These are phyloP conservation scores for Ophiocytium majus DNA, from an alignment of 352 stramenopile species.

Conservation along the genomic window DNA sequence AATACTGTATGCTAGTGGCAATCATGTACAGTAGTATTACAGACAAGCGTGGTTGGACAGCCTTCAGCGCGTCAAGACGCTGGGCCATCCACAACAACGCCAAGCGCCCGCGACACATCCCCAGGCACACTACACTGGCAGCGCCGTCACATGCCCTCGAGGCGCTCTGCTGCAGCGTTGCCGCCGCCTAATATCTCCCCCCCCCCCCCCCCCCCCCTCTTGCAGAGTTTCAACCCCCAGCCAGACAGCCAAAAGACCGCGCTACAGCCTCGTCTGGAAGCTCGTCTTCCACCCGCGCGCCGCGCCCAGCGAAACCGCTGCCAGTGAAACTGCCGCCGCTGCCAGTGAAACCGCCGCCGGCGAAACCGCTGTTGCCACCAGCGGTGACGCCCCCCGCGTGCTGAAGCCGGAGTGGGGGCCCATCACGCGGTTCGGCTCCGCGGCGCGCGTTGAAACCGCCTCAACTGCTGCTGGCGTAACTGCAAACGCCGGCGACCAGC, in stretches of 20 bases:
- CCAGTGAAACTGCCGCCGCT: not conserved
- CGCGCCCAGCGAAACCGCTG: not conserved
- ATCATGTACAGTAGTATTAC: too few relatives aligned
- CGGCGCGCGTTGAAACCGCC: too few relatives aligned
- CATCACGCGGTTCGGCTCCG: constrained; percentile 18
- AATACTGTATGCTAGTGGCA: too few relatives aligned
- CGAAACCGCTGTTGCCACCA: not conserved
- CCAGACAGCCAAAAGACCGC: constrained; percentile 57
- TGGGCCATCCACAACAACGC: too few relatives aligned
- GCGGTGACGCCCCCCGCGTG: not conserved
- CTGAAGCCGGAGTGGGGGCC: not conserved
- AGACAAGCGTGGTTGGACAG: too few relatives aligned
- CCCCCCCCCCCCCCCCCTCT: not conserved
- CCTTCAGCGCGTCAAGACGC: too few relatives aligned
- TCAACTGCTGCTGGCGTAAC: too few relatives aligned
- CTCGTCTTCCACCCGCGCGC: constrained; percentile 62
- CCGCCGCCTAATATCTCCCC: not conserved
- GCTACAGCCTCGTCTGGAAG: constrained; percentile 67
- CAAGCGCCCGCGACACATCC: too few relatives aligned
- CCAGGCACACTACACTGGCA: too few relatives aligned
- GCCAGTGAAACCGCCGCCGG: not conserved
- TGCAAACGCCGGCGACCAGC: too few relatives aligned
- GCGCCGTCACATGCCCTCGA: too few relatives aligned
- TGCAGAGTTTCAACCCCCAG: not conserved
- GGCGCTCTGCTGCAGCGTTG: too few relatives aligned